Base-by-base conservation (phyloP, 192 early-diverging fungal species). In the Umbelopsis sp. region DNA sequence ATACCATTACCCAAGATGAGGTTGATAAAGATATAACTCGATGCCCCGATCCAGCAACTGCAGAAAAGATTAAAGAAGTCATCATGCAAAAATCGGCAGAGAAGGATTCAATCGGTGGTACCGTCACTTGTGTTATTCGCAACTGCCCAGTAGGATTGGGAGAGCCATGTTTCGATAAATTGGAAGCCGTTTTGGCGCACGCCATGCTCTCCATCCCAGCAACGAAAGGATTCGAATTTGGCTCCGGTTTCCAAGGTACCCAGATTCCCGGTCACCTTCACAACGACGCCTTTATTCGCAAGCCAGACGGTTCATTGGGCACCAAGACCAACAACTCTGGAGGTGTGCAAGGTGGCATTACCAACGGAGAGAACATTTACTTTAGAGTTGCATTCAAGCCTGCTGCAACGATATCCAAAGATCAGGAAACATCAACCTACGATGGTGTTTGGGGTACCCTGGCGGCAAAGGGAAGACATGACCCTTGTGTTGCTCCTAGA, bases 121-220 rank as follows among this genome's bases (percentile, higher is more conserved):
- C 90, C 5, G 91, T 99, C 23, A 94, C 94, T 18, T 99, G 97
- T 76, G 95, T 99, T 44, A 95, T 99, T 78, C 88, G 97, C 53
- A 94, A 96, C 66, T 86, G 89, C 25, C 97, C 97, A 5, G 77
- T 83, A 20, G 97, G 97, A 3, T 84, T 99, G 45, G 97, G 97
- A 64, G 97, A 99, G 80, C 97, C 97, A 16, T 94, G 93, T 80
- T 99, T 99, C 73, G 97, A 99, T 78, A 99, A 99, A 78, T 83
- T 98, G 33, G 97, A 99, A 81, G 97, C 97, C 15, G 80, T 89
- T 70, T 81, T 99, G 64, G 97, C 97, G 8, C 97, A 99, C 74
- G 97, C 96, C 9, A 99, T 99, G 97, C 80, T 99, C 68, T 97
- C 95, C 22, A 97, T 99, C 68, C 97, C 97, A 8, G 96, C 97